Conservation (phyloP, 495 filamentous ascomycete genomes). For the Stereocaulon alpinum region DNA sequence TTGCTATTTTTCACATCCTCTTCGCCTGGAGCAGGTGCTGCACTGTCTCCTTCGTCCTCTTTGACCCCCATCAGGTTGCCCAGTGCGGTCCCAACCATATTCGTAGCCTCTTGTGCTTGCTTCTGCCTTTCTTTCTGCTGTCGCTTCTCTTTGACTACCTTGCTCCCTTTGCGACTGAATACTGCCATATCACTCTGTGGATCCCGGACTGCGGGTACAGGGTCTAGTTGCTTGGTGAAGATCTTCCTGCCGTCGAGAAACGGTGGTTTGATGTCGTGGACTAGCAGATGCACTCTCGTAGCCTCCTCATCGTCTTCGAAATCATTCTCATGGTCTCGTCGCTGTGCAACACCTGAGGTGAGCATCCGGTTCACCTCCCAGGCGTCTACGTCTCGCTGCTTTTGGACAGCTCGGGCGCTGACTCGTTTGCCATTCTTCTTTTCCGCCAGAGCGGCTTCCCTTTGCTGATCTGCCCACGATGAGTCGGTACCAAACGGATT, state of each 20-base stretch:
- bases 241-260: conserved; percentile 92
- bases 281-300: conserved; percentile 79
- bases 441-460: conserved; percentile 58
- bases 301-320: conserved; percentile 90
- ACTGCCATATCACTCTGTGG: conserved; percentile 99
- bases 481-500: conserved; percentile 60
- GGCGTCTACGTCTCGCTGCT: conserved; percentile 88
- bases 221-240: conserved; percentile 95
- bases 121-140: conserved; percentile 90
- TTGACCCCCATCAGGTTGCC: conserved; percentile 93
- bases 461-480: conserved; percentile 60
- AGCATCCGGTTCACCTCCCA: conserved; percentile 99
- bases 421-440: conserved; percentile 62
- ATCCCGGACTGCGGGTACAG: conserved; percentile 85
- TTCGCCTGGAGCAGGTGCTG: conserved; percentile 64
- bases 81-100: conserved; percentile 79
- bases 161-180: conserved; percentile 92
- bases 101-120: conserved; percentile 92
- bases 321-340: conserved; percentile 66
- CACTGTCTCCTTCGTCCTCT: conserved; percentile 88
- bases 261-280: conserved; percentile 89
- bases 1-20: conserved; percentile 56
- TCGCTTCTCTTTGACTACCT: conserved; percentile 78
- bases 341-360: conserved; percentile 86
- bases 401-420: conserved; percentile 64